Conservation (phyloP, 495 filamentous ascomycete species). For the Penicillium arizonense region DNA sequence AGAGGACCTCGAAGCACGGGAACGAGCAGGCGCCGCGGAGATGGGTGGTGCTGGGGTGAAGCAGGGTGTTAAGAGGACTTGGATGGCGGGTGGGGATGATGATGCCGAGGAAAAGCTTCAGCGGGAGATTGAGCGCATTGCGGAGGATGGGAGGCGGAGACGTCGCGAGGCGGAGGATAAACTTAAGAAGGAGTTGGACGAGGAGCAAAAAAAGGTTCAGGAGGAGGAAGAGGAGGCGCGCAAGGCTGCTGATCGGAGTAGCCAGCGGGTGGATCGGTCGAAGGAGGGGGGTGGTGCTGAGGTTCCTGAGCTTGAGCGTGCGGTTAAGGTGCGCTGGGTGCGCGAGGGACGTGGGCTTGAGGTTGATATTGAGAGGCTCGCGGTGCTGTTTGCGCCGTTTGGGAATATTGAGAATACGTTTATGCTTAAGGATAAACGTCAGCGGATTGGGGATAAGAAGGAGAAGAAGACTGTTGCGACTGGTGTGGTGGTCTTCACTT, state of each 20-base stretch:
- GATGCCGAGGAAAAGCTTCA: slow-evolving; percentile 58
- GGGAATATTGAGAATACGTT: slow-evolving; percentile 55
- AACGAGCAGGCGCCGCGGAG: slow-evolving; percentile 42
- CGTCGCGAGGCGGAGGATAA: slow-evolving; percentile 49
- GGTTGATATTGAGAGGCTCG: slow-evolving; percentile 45
- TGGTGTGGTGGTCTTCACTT: slow-evolving; percentile 56
- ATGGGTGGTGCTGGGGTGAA: slow-evolving; percentile 11
- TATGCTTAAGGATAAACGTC: slow-evolving; percentile 55
- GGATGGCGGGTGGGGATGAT: slow-evolving; percentile 42
- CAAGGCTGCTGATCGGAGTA: slow-evolving; percentile 28
- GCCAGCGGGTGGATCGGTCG: slow-evolving; percentile 39
- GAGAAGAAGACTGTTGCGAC: slow-evolving; percentile 55
- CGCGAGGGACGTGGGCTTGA: slow-evolving; percentile 45
- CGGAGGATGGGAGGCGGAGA: slow-evolving; percentile 59
- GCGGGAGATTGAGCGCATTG: slow-evolving; percentile 59
- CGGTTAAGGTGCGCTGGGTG: slow-evolving; percentile 58
- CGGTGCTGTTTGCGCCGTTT: slow-evolving; percentile 48
- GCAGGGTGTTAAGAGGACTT: slow-evolving; percentile 46
- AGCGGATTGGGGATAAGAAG: slow-evolving; percentile 46
- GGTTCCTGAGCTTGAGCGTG: slow-evolving; percentile 57
- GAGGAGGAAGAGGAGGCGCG: slow-evolving; percentile 38
- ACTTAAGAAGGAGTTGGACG: slow-evolving; percentile 48
- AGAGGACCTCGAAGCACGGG: slow-evolving; percentile 69
- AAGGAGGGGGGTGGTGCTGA: slow-evolving; percentile 41
- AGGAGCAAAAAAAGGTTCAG: slow-evolving; percentile 41